These are phyloP conservation scores for Kodamaea anthophila DNA, from an alignment of 1,139 yeast genomes.

Conservation along the genomic window DNA sequence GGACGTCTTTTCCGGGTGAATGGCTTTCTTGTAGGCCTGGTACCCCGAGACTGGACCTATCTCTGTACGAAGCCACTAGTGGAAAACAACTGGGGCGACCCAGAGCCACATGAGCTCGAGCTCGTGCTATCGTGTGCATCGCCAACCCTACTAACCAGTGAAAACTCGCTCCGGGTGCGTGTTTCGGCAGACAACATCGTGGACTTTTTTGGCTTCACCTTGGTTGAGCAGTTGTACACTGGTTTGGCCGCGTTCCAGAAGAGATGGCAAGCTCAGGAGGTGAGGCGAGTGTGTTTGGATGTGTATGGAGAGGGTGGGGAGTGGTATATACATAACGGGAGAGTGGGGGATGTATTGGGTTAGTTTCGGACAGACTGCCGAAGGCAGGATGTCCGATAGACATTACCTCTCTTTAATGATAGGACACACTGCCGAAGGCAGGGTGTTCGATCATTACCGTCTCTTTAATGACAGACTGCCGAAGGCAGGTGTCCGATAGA, in stretches of 20 bases:
- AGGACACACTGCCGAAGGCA: too few relatives aligned
- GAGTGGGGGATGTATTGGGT: background rate
- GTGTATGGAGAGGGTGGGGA: slow-evolving; percentile 1
- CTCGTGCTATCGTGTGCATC: slow-evolving; percentile 15
- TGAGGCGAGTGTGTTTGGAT: slow-evolving; percentile 4
- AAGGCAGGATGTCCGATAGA: too few relatives aligned
- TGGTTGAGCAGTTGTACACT: slow-evolving; percentile 19
- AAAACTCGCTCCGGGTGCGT: slow-evolving; percentile 15
- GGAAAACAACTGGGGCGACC: slow-evolving; percentile 16
- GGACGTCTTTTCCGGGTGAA: slow-evolving; percentile 10
- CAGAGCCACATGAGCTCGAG: slow-evolving; percentile 18
- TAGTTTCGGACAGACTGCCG: too few relatives aligned
- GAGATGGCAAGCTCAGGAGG: slow-evolving; percentile 1
- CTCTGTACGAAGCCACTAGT: slow-evolving; percentile 22
- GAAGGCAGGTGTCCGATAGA: too few relatives aligned
- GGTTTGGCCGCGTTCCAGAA: slow-evolving; percentile 3
- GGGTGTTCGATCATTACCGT: too few relatives aligned
- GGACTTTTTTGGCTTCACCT: slow-evolving; percentile 12
- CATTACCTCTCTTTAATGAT: too few relatives aligned
- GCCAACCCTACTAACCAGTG: slow-evolving; percentile 7
- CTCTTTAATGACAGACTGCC: too few relatives aligned
- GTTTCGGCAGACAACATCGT: slow-evolving; percentile 14
- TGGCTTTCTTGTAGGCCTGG: slow-evolving; percentile 15
- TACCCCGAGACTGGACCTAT: slow-evolving; percentile 21
- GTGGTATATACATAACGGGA: slow-evolving; percentile 5